Conservation (phyloP, 805 yeast species). For the Metschnikowia aberdeeniae region DNA sequence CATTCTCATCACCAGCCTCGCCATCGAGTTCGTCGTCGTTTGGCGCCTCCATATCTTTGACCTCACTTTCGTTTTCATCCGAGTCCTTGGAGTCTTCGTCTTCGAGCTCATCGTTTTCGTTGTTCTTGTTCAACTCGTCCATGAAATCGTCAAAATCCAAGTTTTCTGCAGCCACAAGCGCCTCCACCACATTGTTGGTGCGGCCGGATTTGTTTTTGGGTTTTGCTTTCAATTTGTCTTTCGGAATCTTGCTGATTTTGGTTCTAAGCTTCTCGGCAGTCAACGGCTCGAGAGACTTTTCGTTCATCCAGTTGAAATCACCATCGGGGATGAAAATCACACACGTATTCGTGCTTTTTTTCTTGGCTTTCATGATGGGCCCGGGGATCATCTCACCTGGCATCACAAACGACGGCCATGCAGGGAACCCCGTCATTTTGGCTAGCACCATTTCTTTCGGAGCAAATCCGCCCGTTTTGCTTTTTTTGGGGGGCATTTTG, state of each 20-base stretch:
- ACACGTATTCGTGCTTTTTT: constrained; percentile 34
- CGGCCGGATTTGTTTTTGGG: constrained; percentile 23
- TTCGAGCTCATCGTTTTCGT: constrained; percentile 7
- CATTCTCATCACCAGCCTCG: constrained; percentile 8
- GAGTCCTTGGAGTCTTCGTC: constrained; percentile 4
- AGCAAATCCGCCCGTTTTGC: constrained; percentile 18
- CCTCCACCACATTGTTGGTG: constrained; percentile 33
- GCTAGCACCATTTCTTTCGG: constrained; percentile 42
- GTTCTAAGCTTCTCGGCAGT: constrained; percentile 28
- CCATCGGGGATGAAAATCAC: constrained; percentile 46
- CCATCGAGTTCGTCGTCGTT: constrained; percentile 3
- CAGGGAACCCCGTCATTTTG: constrained; percentile 42
- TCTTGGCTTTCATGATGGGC: constrained; percentile 32
- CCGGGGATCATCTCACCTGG: constrained; percentile 36
- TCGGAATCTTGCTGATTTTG: constrained; percentile 27
- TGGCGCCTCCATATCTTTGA: constrained; percentile 13
- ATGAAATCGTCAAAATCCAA: constrained; percentile 36
- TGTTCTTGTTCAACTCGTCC: constrained; percentile 22
- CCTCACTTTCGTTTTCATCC: constrained; percentile 14
- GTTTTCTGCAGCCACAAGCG: constrained; percentile 35
- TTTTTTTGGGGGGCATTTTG: constrained; percentile 33
- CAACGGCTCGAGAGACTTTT: constrained; percentile 31
- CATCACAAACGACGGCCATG: constrained; percentile 50
- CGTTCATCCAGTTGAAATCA: constrained; percentile 43
- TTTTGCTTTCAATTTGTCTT: constrained; percentile 19